Conservation (phyloP, 441 rosid genomes). For the Omphalea diandra region DNA sequence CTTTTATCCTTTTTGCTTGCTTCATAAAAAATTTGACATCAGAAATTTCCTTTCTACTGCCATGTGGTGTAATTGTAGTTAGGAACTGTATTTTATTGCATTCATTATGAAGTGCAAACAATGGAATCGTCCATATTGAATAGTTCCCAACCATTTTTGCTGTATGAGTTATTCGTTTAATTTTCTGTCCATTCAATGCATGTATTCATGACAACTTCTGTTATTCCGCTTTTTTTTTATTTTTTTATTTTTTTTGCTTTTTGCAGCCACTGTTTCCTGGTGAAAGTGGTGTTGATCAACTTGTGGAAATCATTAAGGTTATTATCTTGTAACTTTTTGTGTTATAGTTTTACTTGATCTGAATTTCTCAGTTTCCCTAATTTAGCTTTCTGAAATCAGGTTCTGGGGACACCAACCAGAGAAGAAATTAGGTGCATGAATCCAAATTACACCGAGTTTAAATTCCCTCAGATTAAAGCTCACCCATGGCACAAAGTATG, state of each 20-base stretch:
- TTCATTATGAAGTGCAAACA: neutral
- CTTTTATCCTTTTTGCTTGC: neutral
- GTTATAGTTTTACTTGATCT: slow-evolving; percentile 5
- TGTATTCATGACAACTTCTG: neutral
- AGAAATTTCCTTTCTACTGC: neutral
- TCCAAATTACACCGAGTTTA: slow-evolving; percentile 87
- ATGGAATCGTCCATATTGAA: neutral
- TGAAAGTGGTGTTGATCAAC: slow-evolving; percentile 91
- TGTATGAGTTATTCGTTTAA: neutral
- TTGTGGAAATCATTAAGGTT: slow-evolving; percentile 89
- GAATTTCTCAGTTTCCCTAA: slow-evolving; percentile 2
- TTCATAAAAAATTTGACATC: neutral
- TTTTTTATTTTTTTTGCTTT: neutral
- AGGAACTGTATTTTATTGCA: neutral
- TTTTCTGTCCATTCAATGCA: neutral
- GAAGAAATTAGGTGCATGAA: slow-evolving; percentile 95
- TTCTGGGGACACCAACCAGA: slow-evolving; percentile 78
- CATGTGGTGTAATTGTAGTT: neutral
- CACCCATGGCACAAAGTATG: slow-evolving; percentile 96
- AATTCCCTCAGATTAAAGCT: slow-evolving; percentile 88
- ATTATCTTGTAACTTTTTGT: neutral
- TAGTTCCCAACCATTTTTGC: neutral
- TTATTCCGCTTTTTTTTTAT: slow-evolving; percentile 7
- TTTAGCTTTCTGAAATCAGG: slow-evolving; percentile 33
- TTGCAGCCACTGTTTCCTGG: slow-evolving; percentile 92